Base-by-base conservation (phyloP, 192 early-diverging fungal genomes). In the Dimargaris xerosporica region DNA sequence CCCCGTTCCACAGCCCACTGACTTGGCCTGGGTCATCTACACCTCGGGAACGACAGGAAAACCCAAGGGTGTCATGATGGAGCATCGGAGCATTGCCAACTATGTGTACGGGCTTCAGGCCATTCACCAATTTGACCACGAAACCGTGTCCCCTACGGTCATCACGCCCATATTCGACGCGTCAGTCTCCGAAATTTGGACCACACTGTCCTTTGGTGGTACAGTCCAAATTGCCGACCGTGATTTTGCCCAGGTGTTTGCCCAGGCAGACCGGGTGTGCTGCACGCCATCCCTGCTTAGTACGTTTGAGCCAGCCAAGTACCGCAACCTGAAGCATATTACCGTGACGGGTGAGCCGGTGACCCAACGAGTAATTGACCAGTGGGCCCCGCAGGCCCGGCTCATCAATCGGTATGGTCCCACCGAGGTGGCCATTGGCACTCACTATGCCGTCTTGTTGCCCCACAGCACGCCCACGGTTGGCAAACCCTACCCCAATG, bases 401-500 rank as follows among this genome's bases (percentile, higher is more conserved):
- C 43, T 60, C n/a, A 26, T 60, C 21, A 41, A 60, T n/a, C 42
- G 58, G 21, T 60, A 60, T 41, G 58, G 58, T 4, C 41, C 58
- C n/a, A 42, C 58, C n/a, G 58, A 60, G 39, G 19, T 26, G 15
- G 34, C 58, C 15, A 28, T 60, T 23, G 19, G 42, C 58, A 17
- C 58, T 11, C 26, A 44, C n/a, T 11, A 11, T n/a, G 42, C 34
- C 2, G 19, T 6, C 9, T 17, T 60, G 5, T 1, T 0, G 34
- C 28, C 58, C 21, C 17, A 43, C 43, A n/a, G 17, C 34, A 13
- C 34, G 1, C n/a, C 67, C 0, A 69, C 69, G 23, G 65, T 74
- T 3, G 69, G 69, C 16, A 53, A 53, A 0, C 65, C 68, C 9
- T 48, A 64, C 21, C 26, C 30, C 6, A 63, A 68, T 42, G 48